Evolutionary conservation across 2,329 filamentous ascomycete species (phyloP), one percentile per base, ranked within the genome.

Genomic region (Arthrobotrys pseudoclavata): DNA sequence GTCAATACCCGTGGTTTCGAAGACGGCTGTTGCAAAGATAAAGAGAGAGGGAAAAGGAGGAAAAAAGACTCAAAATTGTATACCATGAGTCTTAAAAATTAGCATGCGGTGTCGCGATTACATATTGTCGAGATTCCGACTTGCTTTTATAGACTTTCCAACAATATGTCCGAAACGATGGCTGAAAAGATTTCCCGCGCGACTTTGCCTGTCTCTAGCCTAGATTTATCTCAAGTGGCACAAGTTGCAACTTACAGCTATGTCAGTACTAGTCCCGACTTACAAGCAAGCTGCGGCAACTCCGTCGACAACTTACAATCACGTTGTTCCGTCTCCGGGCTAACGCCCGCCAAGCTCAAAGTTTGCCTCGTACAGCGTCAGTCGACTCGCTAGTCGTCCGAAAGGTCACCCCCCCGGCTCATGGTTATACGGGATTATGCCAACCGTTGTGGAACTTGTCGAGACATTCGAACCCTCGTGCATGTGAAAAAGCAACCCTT

Each of bases 131-230:
- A 55, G 31, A 47, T 20, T 24, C 52, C 26, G 61, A 29, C 66
- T 37, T 26, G 18, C 29, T 31, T 69, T 69, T 69, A 69, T 69
- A 69, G n/a, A 48, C 26, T 47, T 57, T 31, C 18, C 63, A 57
- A 47, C 48, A 45, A 47, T 20, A 45, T 20, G 18, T 45, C 42
- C 20, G 1, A 29, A 42, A 31, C 13, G 4, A 37, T 24, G 37
- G 34, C 24, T 15, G n/a, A 64, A n/a, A 31, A 31, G 34, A 48
- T 55, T 68, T 76, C 63, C 71, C 71, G 71, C 64, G 64, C 71
- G 55, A 69, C 37, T 69, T 61, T 63, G 71, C 64, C 71, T 76
- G 64, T 76, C 69, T 63, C 63, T 29, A 31, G 29, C 20, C 55
- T 18, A 61, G 53, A 31, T 63, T 45, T 48, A 48, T 20, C 34